These are phyloP conservation scores for Venturia aucupariae DNA, from an alignment of 2,329 filamentous ascomycete species.

Conservation along the genomic window DNA sequence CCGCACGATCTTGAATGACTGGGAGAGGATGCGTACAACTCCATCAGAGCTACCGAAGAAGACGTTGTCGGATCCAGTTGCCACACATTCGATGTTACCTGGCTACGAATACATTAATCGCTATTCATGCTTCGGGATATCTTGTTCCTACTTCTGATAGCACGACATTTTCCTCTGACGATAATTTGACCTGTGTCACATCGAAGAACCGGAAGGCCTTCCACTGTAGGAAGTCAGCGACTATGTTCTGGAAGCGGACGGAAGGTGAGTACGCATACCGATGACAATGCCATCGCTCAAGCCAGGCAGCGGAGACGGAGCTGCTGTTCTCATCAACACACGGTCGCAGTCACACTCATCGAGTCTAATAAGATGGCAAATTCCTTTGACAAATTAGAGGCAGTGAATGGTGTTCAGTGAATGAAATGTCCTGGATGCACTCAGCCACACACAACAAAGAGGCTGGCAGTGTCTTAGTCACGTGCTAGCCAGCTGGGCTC, in stretches of 20 bases:
- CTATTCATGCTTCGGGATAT: slow-evolving; percentile 9
- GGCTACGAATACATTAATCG: slow-evolving; percentile 25
- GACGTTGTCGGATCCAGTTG: slow-evolving; percentile 78
- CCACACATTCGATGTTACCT: slow-evolving; percentile 69
- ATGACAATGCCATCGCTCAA: slow-evolving; percentile 1
- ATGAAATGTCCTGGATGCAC: neutral
- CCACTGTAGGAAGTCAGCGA: slow-evolving; percentile 55
- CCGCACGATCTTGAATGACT: slow-evolving; percentile 76
- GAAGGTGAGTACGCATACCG: neutral
- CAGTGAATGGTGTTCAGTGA: neutral
- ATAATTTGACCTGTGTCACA: slow-evolving; percentile 71
- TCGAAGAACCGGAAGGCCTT: slow-evolving; percentile 99
- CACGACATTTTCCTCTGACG: slow-evolving; percentile 67
- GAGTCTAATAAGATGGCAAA: neutral
- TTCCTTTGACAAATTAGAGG: neutral
- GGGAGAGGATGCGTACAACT: slow-evolving; percentile 75
- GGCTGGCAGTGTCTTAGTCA: neutral
- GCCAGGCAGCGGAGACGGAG: too few species aligned
- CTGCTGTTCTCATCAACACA: neutral
- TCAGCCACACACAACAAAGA: slow-evolving; percentile 1
- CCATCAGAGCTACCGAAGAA: slow-evolving; percentile 85
- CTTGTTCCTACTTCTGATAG: slow-evolving; percentile 62
- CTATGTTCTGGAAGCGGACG: neutral
- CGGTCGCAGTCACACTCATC: neutral
- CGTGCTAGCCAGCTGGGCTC: neutral